These are phyloP conservation scores for Aspergillus nidulans DNA, from an alignment of 495 filamentous ascomycete genomes.

Conservation along the genomic window DNA sequence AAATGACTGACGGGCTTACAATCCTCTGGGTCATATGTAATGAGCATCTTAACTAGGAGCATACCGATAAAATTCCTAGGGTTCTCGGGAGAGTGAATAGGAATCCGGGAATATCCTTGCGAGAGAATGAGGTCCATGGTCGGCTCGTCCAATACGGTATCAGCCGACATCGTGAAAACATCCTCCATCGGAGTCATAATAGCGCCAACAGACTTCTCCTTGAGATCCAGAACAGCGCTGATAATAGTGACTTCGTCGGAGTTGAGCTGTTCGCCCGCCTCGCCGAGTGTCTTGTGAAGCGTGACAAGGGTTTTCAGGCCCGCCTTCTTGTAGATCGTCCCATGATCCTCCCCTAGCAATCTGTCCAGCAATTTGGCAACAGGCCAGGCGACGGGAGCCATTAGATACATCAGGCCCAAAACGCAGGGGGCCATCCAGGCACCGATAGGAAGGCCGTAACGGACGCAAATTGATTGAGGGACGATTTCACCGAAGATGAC, in stretches of 20 bases:
- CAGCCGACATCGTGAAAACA: slow-evolving; percentile 90
- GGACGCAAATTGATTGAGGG: slow-evolving; percentile 92
- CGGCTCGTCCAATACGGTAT: slow-evolving; percentile 82
- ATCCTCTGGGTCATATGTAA: slow-evolving; percentile 97
- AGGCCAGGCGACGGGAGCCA: slow-evolving; percentile 82
- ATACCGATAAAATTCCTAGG: slow-evolving; percentile 88
- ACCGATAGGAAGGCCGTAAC: slow-evolving; percentile 94
- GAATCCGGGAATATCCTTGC: slow-evolving; percentile 91
- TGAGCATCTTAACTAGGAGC: slow-evolving; percentile 96
- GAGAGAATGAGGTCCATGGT: slow-evolving; percentile 92
- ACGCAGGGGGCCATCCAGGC: slow-evolving; percentile 91
- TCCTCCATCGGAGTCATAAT: slow-evolving; percentile 99
- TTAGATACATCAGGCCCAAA: slow-evolving; percentile 82
- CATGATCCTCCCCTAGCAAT: slow-evolving; percentile 86
- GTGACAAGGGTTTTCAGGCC: slow-evolving; percentile 89
- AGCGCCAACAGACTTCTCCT: slow-evolving; percentile 87
- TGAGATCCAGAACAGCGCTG: slow-evolving; percentile 90
- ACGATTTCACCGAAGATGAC: slow-evolving; percentile 98
- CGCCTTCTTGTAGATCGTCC: slow-evolving; percentile 93
- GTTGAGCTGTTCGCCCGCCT: slow-evolving; percentile 82
- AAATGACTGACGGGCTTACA: slow-evolving; percentile 80
- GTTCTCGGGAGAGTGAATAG: slow-evolving; percentile 84
- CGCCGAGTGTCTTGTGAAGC: slow-evolving; percentile 84
- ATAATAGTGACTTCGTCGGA: slow-evolving; percentile 99
- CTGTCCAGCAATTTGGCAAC: slow-evolving; percentile 85